phyloP scores from a whole-genome alignment of 441 rosid species.

The Lepidium campestre region DNA sequence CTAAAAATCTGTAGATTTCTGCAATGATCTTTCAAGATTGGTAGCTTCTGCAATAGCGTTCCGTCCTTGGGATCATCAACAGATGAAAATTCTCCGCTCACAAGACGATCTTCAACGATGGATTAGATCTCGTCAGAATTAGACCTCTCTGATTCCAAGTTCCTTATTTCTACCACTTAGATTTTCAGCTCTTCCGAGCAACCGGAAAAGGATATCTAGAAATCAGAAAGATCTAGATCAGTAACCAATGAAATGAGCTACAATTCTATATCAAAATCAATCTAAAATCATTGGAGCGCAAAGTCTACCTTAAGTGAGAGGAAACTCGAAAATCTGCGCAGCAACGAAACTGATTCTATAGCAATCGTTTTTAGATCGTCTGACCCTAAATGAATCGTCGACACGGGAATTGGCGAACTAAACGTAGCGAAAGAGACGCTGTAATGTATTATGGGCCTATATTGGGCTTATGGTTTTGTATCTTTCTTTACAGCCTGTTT shows the following conservation, averaged over 20 bases:
- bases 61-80: not conserved
- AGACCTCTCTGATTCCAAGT: not conserved
- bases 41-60: not conserved
- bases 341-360: slow-evolving; percentile 19
- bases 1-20: not conserved
- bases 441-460: not conserved
- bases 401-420: slow-evolving; percentile 13
- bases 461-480: slow-evolving; percentile 9
- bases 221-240: slow-evolving; percentile 24
- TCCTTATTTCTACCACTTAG: not conserved
- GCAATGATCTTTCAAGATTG: not conserved
- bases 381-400: slow-evolving; percentile 10
- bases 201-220: not conserved
- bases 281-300: not conserved
- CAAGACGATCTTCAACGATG: not conserved
- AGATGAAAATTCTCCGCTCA: not conserved
- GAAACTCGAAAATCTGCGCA: slow-evolving; percentile 6
- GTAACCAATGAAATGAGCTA: slow-evolving; percentile 1
- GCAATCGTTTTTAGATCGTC: slow-evolving; percentile 24
- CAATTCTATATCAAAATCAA: not conserved
- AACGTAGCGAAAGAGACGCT: slow-evolving; percentile 12
- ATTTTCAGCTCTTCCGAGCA: not conserved
- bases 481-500: not conserved
- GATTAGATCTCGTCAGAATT: not conserved
- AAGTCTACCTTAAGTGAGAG: slow-evolving; percentile 16